These are phyloP conservation scores for Licmophora abbreviata DNA, from an alignment of 108 stramenopile genomes.

Conservation along the genomic window DNA sequence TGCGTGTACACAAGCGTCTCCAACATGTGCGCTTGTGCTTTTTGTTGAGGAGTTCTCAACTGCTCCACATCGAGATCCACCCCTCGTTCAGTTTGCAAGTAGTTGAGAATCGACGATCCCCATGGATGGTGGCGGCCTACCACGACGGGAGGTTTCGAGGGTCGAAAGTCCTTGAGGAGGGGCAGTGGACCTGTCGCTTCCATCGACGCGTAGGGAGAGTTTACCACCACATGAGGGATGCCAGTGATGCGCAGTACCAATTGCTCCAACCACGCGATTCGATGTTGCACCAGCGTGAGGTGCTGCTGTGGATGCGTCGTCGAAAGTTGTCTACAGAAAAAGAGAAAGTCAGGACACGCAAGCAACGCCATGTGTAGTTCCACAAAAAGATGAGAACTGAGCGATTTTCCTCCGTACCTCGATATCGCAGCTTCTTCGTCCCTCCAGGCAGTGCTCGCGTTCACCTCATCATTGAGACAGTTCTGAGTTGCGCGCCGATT, in stretches of 20 bases:
- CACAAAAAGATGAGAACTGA: background rate
- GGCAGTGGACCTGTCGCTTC: conserved; percentile 63
- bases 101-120: conserved; percentile 32
- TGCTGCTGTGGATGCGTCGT: conserved; percentile 17
- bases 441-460: background rate
- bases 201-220: conserved; percentile 35
- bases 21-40: conserved; percentile 13
- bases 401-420: conserved; percentile 1
- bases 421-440: too few species aligned
- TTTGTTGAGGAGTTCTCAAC: conserved; percentile 12
- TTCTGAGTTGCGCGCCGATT: conserved; percentile 6
- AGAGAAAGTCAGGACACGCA: background rate
- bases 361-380: background rate
- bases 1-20: conserved; percentile 31
- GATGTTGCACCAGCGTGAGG: conserved; percentile 43
- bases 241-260: conserved; percentile 45
- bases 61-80: conserved; percentile 18
- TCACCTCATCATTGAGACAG: conserved; percentile 1
- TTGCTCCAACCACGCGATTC: conserved; percentile 64
- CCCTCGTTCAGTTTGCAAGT: conserved; percentile 23
- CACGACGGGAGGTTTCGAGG: conserved; percentile 19
- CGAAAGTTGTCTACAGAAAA: background rate
- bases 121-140: conserved; percentile 50
- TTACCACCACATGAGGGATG: conserved; percentile 46
- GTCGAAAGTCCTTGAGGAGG: conserved; percentile 25